Evolutionary conservation across 768 basidiomycete genomes (phyloP).

Genomic region (Tricholoma flavovirens): DNA sequence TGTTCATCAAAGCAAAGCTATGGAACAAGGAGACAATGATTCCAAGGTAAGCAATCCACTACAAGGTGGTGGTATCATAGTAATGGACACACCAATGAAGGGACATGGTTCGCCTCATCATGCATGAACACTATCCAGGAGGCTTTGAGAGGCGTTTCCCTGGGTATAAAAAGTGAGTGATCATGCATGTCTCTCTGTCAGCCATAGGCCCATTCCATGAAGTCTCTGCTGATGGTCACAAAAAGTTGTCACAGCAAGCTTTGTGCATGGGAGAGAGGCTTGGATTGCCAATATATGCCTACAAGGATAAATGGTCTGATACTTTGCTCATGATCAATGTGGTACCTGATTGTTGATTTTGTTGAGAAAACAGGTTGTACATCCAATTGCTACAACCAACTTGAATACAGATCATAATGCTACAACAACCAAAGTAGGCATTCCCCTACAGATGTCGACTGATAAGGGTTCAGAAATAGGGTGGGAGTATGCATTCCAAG

Average conservation of each 20-base stretch:
- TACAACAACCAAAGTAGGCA: neutral
- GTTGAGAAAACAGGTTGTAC: constrained; percentile 13
- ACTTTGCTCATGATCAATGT: constrained; percentile 13
- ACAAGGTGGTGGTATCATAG: neutral
- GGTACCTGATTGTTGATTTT: constrained; percentile 27
- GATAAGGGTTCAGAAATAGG: neutral
- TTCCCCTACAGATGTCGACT: neutral
- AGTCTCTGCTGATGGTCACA: neutral
- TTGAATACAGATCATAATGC: neutral
- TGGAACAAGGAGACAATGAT: neutral
- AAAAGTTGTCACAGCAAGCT: constrained; percentile 9
- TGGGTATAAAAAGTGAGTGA: neutral
- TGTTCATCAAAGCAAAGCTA: neutral
- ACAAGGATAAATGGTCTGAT: constrained; percentile 23
- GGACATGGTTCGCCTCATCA: neutral
- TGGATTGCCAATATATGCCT: constrained; percentile 23
- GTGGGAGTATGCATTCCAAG: neutral
- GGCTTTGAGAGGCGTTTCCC: neutral
- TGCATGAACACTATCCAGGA: neutral
- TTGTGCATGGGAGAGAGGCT: constrained; percentile 25
- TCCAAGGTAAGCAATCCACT: neutral
- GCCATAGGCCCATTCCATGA: neutral
- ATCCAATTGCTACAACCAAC: neutral
- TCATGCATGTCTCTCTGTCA: neutral
- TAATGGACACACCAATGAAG: neutral